Evolutionary conservation across 2,329 filamentous ascomycete genomes (phyloP), one percentile per base, ranked within the genome.

Genomic region (Lachnellula cervina): DNA sequence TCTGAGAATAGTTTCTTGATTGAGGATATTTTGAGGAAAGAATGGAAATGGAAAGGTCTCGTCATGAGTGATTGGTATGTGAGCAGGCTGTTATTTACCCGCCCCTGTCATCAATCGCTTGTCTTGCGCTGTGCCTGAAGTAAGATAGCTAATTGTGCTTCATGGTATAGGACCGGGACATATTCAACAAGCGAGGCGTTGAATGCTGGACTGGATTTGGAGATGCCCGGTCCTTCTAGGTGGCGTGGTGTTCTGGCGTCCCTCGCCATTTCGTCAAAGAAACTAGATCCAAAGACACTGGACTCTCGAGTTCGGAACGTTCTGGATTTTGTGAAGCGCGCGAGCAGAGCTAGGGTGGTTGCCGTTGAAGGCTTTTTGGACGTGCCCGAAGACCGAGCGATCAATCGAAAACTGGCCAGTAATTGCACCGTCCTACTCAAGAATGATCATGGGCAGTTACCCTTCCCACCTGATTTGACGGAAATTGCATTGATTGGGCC

Each of bases 371-470:
- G 9, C 34, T 60, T 48, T 19, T 49, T 46, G 9, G 55, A 54
- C 51, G 53, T 2, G 16, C 64, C 54, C 21, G 70, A 68, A 56
- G 63, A 65, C 52, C 60, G 62, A 5, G 56, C 57, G 11, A 60
- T 85, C 17, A 75, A 83, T n/a, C 74, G 82, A 25, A 73, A 78
- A 42, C 71, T 81, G 3, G 81, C 80, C 3, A 74, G 79, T 0
- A 79, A 84, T 58, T 80, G 80, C 0, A 79, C 84, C n/a, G 81
- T 86, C 3, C 75, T 86, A 8, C 70, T 86, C 45, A 84, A 84
- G 69, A 86, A 86, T 59, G 75, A 82, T 32, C 73, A 74, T 16
- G 71, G 72, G 19, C 69, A 80, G 3, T 70, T 87, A 1, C 83
- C 83, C 1, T 64, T 80, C 8, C 73, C 57, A 16, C 56, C 28